Evolutionary conservation across 331 rosid species (phyloP), one percentile per base, ranked within the genome.

Genomic region (Rosa hybrid): DNA sequence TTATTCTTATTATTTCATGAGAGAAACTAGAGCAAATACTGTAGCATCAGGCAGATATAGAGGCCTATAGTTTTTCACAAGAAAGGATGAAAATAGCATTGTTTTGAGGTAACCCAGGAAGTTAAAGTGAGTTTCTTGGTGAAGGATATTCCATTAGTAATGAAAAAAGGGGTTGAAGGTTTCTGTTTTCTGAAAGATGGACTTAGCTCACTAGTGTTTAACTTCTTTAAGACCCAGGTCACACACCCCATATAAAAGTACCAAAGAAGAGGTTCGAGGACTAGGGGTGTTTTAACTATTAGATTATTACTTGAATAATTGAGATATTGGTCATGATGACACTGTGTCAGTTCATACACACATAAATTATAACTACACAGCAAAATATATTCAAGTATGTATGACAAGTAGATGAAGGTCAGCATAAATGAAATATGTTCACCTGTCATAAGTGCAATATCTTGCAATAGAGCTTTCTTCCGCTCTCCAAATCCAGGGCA

Each of bases 371-470:
- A 51, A 17, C 34, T 16, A 71, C 18, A 27, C 3, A 18, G 71
- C 59, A 39, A 53, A 21, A 75, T 41, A 7, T 12, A 21, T 21
- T 41, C 10, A 17, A 11, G 30, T n/a, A 16, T 6, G 46, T 27
- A 12, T 57, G 67, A 59, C 48, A 59, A 46, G 65, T n/a, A 71
- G 18, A 73, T 27, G n/a, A 74, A 46, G 39, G 5, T 74, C 23
- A 4, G 30, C 39, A 48, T 45, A 74, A 4, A 8, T 6, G 13
- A 34, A 65, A 23, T n/a, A 74, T 39, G 56, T 86, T 83, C 83
- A 90, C 98, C 99, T 57, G 99, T 92, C 93, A 95, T 90, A 39
- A 95, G 91, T 38, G 99, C 97, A 87, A 95, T 91, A 85, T 95
- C 98, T 82, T 95, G 98, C 86, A 95, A 82, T 70, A 93, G 81